Conservation (phyloP, 495 filamentous ascomycete species). For the Hypoxylon intermedium region DNA sequence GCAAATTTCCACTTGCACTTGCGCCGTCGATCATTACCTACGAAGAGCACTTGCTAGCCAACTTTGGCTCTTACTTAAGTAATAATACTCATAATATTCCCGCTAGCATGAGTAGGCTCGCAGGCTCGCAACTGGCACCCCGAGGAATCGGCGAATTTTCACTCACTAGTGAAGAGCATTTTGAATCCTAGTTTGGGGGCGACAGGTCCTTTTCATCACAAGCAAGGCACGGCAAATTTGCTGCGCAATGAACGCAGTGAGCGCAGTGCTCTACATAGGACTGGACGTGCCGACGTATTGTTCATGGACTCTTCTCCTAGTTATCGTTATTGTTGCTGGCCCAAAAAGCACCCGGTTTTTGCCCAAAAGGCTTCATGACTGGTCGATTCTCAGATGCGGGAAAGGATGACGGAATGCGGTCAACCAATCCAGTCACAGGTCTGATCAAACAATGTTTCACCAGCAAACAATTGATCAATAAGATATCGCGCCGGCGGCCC, state of each 20-base stretch:
- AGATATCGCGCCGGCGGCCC: conserved; percentile 4
- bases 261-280: background rate
- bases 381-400: conserved; percentile 20
- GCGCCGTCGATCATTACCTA: conserved; percentile 31
- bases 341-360: conserved; percentile 33
- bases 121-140: background rate
- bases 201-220: conserved; percentile 1
- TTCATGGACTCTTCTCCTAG: background rate
- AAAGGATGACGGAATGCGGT: conserved; percentile 28
- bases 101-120: conserved; percentile 11
- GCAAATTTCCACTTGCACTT: conserved; percentile 27
- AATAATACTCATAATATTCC: conserved; percentile 29
- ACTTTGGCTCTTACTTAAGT: conserved; percentile 29
- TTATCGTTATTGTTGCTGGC: background rate
- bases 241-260: background rate
- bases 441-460: conserved; percentile 27
- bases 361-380: conserved; percentile 20
- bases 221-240: background rate
- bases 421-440: conserved; percentile 25
- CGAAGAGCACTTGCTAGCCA: conserved; percentile 16
- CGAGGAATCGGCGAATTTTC: conserved; percentile 7
- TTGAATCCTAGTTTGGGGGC: background rate
- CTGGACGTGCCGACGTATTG: too few relatives aligned
- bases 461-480: conserved; percentile 30
- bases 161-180: background rate